Evolutionary conservation across 345 rosid species (phyloP), one percentile per base, ranked within the genome.

Genomic region (Hypericum androsaemum): DNA sequence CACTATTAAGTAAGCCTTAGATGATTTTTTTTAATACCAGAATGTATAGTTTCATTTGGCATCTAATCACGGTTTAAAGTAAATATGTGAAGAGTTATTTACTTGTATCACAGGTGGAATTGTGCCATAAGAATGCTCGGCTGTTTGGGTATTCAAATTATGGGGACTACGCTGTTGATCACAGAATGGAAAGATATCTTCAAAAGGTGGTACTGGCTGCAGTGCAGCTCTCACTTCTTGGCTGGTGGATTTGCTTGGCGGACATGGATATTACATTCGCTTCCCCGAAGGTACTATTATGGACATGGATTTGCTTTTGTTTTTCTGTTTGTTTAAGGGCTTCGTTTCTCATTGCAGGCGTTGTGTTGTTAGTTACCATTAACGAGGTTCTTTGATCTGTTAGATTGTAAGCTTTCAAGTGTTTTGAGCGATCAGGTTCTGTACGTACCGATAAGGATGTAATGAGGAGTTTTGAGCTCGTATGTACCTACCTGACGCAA

Each of bases 121-220:
- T 72, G 49, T 96, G 98, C 62, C 96, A 87, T 60, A 90, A 79
- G 66, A 66, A 79, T 70, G 92, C 95, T 62, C 75, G 94, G 41
- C 64, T 84, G 54, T 80, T 87, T 71, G 98, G 89, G 56, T 79
- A 82, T 78, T 74, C 89, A 57, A 86, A 79, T 70, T 90, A 77
- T 46, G 92, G 95, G 8, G 95, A 90, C 55, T 87, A 77, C 74
- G 81, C 84, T 57, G 78, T 87, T 73, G 81, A 81, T 64, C 67
- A 50, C 52, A 69, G 95, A 64, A 90, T 90, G 98, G 80, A 38
- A 80, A 81, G 76, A 78, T 80, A 39, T 79, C 98, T 62, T 62
- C 78, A n/a, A 90, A n/a, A 77, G 96, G 98, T 90, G 32, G 32
- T 22, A 22, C 32, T 1, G 32, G 32, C 32, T 22, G 32, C 32